These are phyloP conservation scores for Cynanchum wilfordii DNA, from an alignment of 257 asterid genomes.

Conservation along the genomic window DNA sequence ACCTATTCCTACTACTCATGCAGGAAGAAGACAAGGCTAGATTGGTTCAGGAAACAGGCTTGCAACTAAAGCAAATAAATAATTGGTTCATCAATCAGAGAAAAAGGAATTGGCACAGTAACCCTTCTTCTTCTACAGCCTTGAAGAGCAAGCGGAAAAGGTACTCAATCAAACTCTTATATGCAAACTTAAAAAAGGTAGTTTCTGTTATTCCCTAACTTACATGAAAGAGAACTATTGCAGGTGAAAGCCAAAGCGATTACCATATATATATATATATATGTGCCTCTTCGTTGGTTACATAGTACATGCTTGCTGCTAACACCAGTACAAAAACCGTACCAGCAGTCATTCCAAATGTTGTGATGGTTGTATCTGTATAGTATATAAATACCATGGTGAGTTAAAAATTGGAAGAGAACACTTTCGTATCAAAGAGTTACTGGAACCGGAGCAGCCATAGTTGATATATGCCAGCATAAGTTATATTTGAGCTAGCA, in stretches of 20 bases:
- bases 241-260: constrained; percentile 4
- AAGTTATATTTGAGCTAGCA: neutral
- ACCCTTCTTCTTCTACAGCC: constrained; percentile 49
- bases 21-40: constrained; percentile 69
- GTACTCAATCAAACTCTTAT: constrained; percentile 18
- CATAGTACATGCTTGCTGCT: neutral
- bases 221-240: neutral
- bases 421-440: neutral
- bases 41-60: constrained; percentile 61
- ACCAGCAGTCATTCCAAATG: neutral
- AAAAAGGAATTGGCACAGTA: constrained; percentile 75
- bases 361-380: neutral
- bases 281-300: neutral
- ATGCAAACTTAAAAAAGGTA: neutral
- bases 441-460: neutral
- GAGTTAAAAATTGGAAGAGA: neutral
- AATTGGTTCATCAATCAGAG: constrained; percentile 76
- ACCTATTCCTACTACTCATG: neutral
- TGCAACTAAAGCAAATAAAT: constrained; percentile 64
- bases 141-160: constrained; percentile 59
- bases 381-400: neutral
- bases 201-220: neutral
- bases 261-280: neutral
- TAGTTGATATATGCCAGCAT: neutral
- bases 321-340: neutral